phyloP scores from a whole-genome alignment of 768 basidiomycete genomes.

The Lenzites betulinus region DNA sequence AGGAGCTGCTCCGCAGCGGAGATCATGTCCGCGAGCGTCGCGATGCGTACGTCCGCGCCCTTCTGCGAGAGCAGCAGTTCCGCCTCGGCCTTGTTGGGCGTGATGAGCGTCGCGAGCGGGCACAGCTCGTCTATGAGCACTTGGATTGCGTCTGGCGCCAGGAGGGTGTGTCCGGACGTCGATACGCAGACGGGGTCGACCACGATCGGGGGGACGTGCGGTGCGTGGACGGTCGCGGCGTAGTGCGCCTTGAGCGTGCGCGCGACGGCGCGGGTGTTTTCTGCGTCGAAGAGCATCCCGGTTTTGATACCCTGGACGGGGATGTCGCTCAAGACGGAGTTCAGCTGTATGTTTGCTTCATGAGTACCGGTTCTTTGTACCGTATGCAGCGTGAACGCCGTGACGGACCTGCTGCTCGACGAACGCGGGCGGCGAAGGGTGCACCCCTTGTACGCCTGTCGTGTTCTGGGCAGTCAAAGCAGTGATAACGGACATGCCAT shows the following conservation, averaged over 20 bases:
- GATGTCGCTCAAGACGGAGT: constrained; percentile 71
- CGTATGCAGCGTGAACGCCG: constrained; percentile 21
- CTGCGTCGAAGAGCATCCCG: constrained; percentile 80
- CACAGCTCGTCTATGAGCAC: constrained; percentile 64
- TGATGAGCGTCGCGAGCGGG: constrained; percentile 71
- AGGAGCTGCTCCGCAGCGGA: constrained; percentile 52
- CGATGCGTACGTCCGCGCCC: constrained; percentile 35
- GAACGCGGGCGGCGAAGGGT: constrained; percentile 67
- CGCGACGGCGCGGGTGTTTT: constrained; percentile 53
- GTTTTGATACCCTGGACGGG: constrained; percentile 78
- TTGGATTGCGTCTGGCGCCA: constrained; percentile 65
- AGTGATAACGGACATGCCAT: constrained; percentile 80
- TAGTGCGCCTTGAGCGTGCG: constrained; percentile 49
- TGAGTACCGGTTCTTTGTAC: background rate
- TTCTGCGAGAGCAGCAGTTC: constrained; percentile 59
- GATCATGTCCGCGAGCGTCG: constrained; percentile 61
- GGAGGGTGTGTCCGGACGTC: constrained; percentile 81
- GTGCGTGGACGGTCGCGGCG: constrained; percentile 19
- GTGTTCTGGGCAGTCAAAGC: constrained; percentile 93
- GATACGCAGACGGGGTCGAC: constrained; percentile 93
- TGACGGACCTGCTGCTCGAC: constrained; percentile 66
- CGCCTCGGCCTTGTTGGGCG: constrained; percentile 85
- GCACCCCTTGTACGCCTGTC: constrained; percentile 73
- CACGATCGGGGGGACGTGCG: constrained; percentile 54
- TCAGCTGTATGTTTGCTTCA: constrained; percentile 48